Evolutionary conservation across 2,329 filamentous ascomycete species (phyloP), one percentile per base, ranked within the genome.

Genomic region (Aureobasidium sp.): DNA sequence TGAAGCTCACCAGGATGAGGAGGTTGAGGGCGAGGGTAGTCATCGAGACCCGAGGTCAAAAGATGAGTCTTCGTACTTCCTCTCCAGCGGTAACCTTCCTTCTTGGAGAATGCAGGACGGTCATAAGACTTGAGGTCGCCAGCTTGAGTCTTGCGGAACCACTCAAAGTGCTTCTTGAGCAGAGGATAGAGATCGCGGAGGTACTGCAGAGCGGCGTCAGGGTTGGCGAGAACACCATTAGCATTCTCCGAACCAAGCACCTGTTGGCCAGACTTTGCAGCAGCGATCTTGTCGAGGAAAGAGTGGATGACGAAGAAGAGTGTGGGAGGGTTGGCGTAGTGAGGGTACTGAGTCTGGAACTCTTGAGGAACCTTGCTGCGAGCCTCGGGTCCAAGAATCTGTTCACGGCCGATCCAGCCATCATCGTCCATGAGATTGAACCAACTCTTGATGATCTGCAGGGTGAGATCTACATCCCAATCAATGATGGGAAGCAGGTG

Each of bases 301-400:
- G 82, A 83, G 67, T 95, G 90, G 17, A 99, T 80, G 64, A 94
- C 87, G 71, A 97, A 86, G 77, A 96, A 97, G 1, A 97, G 82
- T 0, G 94, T 97, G 0, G 94, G 94, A 0, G 94, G 94, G 74
- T 99, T 99, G 57, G 94, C 94, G 70, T 97, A 97, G 74, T 97
- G 92, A 27, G 94, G 93, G 72, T 97, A 97, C 72, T 97, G 94
- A 15, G 91, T 84, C 70, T 96, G 92, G 73, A 99, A 99, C 75
- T 97, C 92, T 5, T 81, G 75, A 0, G 94, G 94, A 1, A 99
- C 94, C 76, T 97, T 97, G 81, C 89, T 96, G 65, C 93, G 87
- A 51, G 94, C 94, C 77, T 99, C 94, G 2, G 83, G 76, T 1
- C 94, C 94, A 2, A 99, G 83, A 64, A 99, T 97, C 76, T 97